phyloP scores from a whole-genome alignment of 257 asterid genomes.

The Nicotiana undulata region DNA sequence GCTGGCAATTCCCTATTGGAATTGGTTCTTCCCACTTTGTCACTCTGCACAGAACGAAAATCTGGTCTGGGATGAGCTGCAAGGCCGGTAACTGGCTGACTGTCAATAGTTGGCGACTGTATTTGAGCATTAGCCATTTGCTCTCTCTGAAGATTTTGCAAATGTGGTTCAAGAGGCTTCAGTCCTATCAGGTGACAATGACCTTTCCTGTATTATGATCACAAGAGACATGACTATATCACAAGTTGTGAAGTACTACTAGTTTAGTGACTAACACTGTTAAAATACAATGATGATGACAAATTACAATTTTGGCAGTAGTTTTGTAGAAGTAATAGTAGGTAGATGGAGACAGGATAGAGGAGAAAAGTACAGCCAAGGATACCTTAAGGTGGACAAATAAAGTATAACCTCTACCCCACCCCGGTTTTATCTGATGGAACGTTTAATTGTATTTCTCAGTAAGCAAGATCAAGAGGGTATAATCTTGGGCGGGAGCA shows the following conservation, averaged over 20 bases:
- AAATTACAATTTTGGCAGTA: neutral
- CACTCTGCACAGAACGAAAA: slow-evolving; percentile 25
- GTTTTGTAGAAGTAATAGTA: neutral
- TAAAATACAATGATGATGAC: neutral
- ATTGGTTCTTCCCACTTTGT: slow-evolving; percentile 17
- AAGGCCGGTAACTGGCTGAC: slow-evolving; percentile 13
- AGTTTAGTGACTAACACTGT: neutral
- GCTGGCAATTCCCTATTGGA: slow-evolving; percentile 17
- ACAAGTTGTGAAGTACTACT: neutral
- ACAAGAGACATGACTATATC: neutral
- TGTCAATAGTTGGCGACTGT: slow-evolving; percentile 13
- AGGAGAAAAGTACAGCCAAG: neutral
- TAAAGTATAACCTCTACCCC: neutral
- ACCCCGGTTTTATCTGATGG: neutral
- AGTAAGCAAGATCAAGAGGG: neutral
- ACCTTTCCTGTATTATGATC: slow-evolving; percentile 44
- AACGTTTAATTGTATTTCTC: neutral
- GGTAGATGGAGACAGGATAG: neutral
- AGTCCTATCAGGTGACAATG: slow-evolving; percentile 64
- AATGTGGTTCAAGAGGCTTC: slow-evolving; percentile 27
- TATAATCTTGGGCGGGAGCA: neutral
- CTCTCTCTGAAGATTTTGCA: slow-evolving; percentile 18
- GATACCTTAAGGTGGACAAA: neutral
- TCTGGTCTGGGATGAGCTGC: slow-evolving; percentile 25
- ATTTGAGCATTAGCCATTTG: slow-evolving; percentile 29